Percentiles rank a stretch among this genome's conserved stretches.
phyloP scores from a whole-genome alignment of 305 asterid species.

The Rubia tinctorum region DNA sequence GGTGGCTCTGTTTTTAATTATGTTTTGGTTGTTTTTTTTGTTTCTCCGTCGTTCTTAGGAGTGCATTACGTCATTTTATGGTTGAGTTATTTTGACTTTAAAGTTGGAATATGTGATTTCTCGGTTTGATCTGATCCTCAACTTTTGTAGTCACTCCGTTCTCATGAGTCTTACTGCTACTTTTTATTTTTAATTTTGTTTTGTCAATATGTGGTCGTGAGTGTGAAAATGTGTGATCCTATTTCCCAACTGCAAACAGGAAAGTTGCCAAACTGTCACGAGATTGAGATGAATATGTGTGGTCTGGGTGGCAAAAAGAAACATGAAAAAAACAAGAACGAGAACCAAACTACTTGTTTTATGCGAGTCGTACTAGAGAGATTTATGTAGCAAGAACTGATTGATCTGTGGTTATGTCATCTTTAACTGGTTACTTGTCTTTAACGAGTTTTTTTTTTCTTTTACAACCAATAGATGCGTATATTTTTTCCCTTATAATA shows the following conservation, averaged over 20 bases:
- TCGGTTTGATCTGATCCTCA: conserved; percentile 11
- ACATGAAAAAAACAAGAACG: not conserved
- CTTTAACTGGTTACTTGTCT: not conserved
- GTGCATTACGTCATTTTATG: not conserved
- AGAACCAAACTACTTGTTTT: not conserved
- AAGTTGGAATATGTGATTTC: conserved; percentile 6
- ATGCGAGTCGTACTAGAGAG: not conserved
- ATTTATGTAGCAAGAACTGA: not conserved
- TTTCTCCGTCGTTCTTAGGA: not conserved
- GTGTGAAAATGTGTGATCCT: not conserved
- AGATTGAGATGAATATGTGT: conserved; percentile 12
- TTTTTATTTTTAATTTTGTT: not conserved
- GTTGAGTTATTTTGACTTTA: not conserved
- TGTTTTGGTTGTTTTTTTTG: too few species aligned
- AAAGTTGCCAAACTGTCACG: conserved; percentile 12
- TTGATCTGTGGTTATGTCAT: not conserved
- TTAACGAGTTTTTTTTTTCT: too few species aligned
- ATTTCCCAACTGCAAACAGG: not conserved
- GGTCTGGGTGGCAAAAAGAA: not conserved
- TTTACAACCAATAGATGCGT: too few species aligned
- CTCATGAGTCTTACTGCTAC: conserved; percentile 1
- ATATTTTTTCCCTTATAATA: too few species aligned
- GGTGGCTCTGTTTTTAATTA: too few species aligned
- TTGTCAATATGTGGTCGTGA: conserved; percentile 2
- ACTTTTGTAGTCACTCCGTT: conserved; percentile 1